Base-by-base conservation (phyloP, 2,329 filamentous ascomycete genomes). In the Reticulascus tulasneorum region DNA sequence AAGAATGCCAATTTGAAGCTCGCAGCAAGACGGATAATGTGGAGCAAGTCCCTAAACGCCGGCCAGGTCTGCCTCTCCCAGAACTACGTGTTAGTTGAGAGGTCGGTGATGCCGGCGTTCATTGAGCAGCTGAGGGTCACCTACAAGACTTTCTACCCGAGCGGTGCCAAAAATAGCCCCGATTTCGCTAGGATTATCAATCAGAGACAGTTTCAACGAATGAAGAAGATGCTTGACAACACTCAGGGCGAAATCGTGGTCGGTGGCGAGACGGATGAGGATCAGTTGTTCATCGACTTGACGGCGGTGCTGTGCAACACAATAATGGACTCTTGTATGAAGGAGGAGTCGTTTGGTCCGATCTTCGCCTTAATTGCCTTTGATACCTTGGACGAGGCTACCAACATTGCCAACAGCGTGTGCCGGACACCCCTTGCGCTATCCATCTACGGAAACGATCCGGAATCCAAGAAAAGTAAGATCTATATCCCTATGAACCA, bases 321-420 rank as follows among this genome's bases (percentile, higher is more conserved):
- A 44, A 56, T 75, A 12, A 42, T 63, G 19, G 75, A 90, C 31
- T 91, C 95, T 63, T 74, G 82, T 7, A 77, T 96, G 61, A 75
- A 96, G 54, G 79, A 94, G 45, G 93, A 98, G 66, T 87, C 82
- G 27, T 98, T 98, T 56, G 93, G 91, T 7, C 93, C 93, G n/a
- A 73, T 95, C 41, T 88, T 94, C 48, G 82, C 86, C 45, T 79
- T 97, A 45, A 66, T 94, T 35, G 75, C 88, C 0, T 83, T 88
- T 37, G 76, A 87, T 46, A 74, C 79, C 49, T 70, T 96, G n/a
- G 86, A 94, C 47, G 79, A 94, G 52, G 91, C 90, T 32, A 89
- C 97, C 57, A 73, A 72, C 24, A 78, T 89, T 46, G 87, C 87
- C 44, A 91, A 94, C 59, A 67, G 76, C 36, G 77, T 96, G 31